These are phyloP conservation scores for Craspedostauros australis DNA, from an alignment of 108 stramenopile genomes.

Conservation along the genomic window DNA sequence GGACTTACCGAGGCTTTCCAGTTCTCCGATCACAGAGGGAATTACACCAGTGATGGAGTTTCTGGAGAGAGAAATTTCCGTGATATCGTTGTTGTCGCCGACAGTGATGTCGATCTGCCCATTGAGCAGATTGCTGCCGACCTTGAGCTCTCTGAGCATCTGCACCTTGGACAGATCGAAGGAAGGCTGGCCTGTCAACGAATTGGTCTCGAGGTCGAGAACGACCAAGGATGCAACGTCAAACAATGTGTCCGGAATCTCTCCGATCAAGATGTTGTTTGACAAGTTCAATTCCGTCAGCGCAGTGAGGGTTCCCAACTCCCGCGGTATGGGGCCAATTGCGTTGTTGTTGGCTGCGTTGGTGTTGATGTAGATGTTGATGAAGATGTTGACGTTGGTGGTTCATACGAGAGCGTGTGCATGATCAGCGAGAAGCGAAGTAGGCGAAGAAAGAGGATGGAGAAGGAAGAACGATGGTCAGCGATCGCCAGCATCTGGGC, in stretches of 20 bases:
- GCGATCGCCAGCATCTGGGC: background rate
- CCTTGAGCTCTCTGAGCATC: conserved; percentile 16
- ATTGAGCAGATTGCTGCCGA: conserved; percentile 18
- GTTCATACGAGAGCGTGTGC: no score
- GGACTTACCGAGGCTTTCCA: conserved; percentile 12
- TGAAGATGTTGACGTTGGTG: no score
- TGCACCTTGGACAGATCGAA: conserved; percentile 14
- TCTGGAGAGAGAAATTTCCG: conserved; percentile 25
- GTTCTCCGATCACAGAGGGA: conserved; percentile 15
- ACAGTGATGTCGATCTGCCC: conserved; percentile 12
- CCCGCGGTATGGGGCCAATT: conserved; percentile 17
- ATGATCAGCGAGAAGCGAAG: no score
- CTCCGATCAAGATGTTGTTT: conserved; percentile 20
- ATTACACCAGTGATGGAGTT: conserved; percentile 30
- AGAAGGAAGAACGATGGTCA: background rate
- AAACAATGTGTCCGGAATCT: conserved; percentile 25
- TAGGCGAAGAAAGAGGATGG: background rate
- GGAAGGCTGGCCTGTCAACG: conserved; percentile 12
- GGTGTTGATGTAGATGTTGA: no score
- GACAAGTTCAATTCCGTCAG: conserved; percentile 19
- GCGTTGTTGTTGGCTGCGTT: conserved; percentile 9
- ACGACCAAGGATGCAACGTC: conserved; percentile 3
- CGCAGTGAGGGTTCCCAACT: conserved; percentile 20
- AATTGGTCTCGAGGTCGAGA: conserved; percentile 23
- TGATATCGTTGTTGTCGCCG: background rate